Evolutionary conservation across 75 land plant species (phyloP), one percentile per base, ranked within the genome.

Genomic region (Pseudotsuga menziesii): DNA sequence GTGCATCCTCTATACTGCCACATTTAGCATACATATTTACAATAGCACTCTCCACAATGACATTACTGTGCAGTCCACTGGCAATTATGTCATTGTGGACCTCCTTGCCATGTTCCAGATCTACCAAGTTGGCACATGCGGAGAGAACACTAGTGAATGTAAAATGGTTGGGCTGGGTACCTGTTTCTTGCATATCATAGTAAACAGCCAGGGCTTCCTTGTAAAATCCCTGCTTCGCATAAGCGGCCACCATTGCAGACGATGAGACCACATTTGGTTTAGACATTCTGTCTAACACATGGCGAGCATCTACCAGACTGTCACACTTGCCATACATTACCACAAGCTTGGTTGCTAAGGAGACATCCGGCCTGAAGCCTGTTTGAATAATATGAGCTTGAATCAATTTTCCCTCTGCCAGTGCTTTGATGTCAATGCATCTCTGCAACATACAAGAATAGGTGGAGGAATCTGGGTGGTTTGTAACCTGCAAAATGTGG

Each of bases 21-120:
- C 89, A 89, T 75, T 87, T 89, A 0, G 91, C 91, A 81, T 89
- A 89, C 87, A 89, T 80, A 39, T 85, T 85, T 44, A 89, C 72
- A 27, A 82, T 52, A 44, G 72, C 73, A 39, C 32, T 64, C 23
- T 20, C 41, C 22, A 75, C 29, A 5, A 75, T 41, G 13, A 32
- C 22, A 36, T 80, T 77, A 3, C 25, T 58, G 4, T 23, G 35
- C 23, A 80, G 22, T 12, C 59, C 61, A 48, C 56, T 62, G 16
- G 39, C 64, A 9, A 57, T 23, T 48, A 76, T 56, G 41, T 12
- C 55, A 25, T 57, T 4, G 57, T 80, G 82, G 27, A 80, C 27
- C 54, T 58, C 39, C 17, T 23, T 64, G 12, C 82, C 82, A 55
- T 72, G 69, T 56, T 29, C 57, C 59, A 77, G n/a, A 7, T 79